Evolutionary conservation across 2,329 filamentous ascomycete genomes (phyloP).

Genomic region (Xylariaceae sp.): DNA sequence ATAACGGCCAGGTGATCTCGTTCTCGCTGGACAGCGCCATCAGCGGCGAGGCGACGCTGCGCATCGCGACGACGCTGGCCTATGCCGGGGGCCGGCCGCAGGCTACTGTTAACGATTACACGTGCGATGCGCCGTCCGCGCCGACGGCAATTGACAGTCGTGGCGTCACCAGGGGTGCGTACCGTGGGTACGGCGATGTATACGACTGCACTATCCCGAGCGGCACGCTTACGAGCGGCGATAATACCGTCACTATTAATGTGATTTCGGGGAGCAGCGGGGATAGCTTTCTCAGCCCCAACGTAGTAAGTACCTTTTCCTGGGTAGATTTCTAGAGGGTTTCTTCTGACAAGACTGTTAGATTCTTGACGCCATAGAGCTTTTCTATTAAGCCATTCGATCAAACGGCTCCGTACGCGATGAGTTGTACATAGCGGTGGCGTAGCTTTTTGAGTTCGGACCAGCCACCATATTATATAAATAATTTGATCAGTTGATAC

Average conservation of each 20-base stretch:
- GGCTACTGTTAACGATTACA: conserved; percentile 41
- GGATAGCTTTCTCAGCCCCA: conserved; percentile 51
- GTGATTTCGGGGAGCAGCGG: conserved; percentile 55
- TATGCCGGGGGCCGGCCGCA: conserved; percentile 58
- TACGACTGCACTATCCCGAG: conserved; percentile 56
- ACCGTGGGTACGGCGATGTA: conserved; percentile 58
- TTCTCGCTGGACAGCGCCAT: conserved; percentile 49
- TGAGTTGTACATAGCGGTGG: no score
- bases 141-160: conserved; percentile 57
- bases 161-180: conserved; percentile 60
- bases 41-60: conserved; percentile 50
- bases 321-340: background rate
- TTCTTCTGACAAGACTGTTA: conserved; percentile 12
- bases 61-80: conserved; percentile 59
- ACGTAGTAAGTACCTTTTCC: conserved; percentile 38
- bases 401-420: background rate
- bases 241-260: conserved; percentile 57
- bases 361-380: conserved; percentile 36
- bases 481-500: no score
- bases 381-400: conserved; percentile 30
- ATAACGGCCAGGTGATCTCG: conserved; percentile 35
- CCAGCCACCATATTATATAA: no score
- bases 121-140: conserved; percentile 35
- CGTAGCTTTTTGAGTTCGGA: no score
- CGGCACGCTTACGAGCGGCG: conserved; percentile 52